These are phyloP conservation scores for Chytridiales sp. DNA, from an alignment of 371 early-diverging fungal species.

Conservation along the genomic window DNA sequence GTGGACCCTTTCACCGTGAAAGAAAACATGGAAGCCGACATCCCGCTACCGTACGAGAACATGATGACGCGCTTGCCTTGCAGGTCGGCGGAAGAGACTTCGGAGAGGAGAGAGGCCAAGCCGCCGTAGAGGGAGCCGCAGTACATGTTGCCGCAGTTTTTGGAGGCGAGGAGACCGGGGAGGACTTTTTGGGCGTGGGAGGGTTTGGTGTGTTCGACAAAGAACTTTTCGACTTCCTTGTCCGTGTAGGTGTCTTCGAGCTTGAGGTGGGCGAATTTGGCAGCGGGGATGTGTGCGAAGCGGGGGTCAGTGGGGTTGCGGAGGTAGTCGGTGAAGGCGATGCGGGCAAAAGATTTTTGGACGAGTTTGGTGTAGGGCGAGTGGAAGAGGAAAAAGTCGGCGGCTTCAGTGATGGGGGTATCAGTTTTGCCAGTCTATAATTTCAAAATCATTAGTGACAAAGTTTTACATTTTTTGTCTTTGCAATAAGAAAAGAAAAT, in stretches of 20 bases:
- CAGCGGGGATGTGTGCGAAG: slow-evolving; percentile 59
- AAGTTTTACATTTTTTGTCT: neutral
- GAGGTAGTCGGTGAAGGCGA: slow-evolving; percentile 85
- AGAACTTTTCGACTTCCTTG: slow-evolving; percentile 88
- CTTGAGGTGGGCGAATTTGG: slow-evolving; percentile 28
- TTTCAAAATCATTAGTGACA: neutral
- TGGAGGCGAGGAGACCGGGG: slow-evolving; percentile 79
- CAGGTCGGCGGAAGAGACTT: slow-evolving; percentile 66
- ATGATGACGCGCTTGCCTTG: slow-evolving; percentile 80
- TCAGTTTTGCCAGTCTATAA: neutral
- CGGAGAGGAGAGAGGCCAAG: slow-evolving; percentile 80
- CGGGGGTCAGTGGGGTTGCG: slow-evolving; percentile 52
- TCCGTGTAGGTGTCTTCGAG: slow-evolving; percentile 76
- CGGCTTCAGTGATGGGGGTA: slow-evolving; percentile 57
- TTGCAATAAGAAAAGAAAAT: neutral
- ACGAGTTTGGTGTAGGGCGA: slow-evolving; percentile 96
- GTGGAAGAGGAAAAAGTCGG: slow-evolving; percentile 91
- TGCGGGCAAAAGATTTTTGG: slow-evolving; percentile 88
- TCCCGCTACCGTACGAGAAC: slow-evolving; percentile 97
- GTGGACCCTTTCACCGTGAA: slow-evolving; percentile 74
- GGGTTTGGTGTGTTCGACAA: slow-evolving; percentile 74
- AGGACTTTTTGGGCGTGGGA: slow-evolving; percentile 73
- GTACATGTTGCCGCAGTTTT: slow-evolving; percentile 97
- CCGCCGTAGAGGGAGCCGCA: slow-evolving; percentile 91
- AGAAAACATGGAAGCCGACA: slow-evolving; percentile 92